phyloP scores from a whole-genome alignment of 345 rosid species.

The Geranium rotundifolium region DNA sequence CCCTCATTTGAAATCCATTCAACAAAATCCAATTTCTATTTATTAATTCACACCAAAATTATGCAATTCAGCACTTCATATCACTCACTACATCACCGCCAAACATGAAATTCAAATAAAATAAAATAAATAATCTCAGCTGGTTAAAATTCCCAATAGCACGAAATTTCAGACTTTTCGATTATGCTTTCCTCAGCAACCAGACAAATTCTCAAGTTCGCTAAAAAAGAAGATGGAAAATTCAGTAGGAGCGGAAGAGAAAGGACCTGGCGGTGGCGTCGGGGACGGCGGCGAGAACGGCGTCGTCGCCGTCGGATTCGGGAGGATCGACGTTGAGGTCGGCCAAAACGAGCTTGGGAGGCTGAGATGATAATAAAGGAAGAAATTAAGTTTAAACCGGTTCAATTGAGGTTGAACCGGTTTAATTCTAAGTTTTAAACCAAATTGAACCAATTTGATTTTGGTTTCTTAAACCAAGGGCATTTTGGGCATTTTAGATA shows the following conservation, averaged over 20 bases:
- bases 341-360: conserved; percentile 62
- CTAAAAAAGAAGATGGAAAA: not conserved
- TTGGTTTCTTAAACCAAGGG: too few species aligned
- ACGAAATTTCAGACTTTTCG: not conserved
- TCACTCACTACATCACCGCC: not conserved
- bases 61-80: not conserved
- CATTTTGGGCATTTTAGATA: too few species aligned
- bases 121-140: too few species aligned
- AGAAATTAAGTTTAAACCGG: too few species aligned
- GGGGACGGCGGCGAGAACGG: conserved; percentile 24
- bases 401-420: too few species aligned
- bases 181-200: not conserved
- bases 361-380: too few species aligned
- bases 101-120: not conserved
- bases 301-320: conserved; percentile 44
- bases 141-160: not conserved
- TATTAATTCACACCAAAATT: too few species aligned
- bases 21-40: not conserved
- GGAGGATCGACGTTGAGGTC: conserved; percentile 93
- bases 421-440: too few species aligned
- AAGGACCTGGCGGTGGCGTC: conserved; percentile 35
- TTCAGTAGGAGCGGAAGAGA: not conserved
- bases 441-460: too few species aligned
- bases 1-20: not conserved
- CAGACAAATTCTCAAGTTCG: not conserved